A percentile compares a stretch with the other conserved stretches of the same genome.
These are phyloP conservation scores for Cladosporium colombiae DNA, from an alignment of 2,329 filamentous ascomycete genomes.

Conservation along the genomic window DNA sequence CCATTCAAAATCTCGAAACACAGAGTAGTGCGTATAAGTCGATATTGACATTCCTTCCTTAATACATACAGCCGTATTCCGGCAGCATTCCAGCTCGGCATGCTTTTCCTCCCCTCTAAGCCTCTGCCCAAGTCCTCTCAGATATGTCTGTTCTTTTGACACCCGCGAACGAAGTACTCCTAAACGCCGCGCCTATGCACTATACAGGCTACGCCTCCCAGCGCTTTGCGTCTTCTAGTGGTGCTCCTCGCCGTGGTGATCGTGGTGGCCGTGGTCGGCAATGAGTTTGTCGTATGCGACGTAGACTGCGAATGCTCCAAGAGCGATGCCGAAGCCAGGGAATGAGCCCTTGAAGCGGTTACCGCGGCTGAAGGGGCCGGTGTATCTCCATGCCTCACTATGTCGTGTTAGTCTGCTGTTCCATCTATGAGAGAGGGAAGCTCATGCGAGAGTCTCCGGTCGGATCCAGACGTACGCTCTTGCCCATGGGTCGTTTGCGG, in stretches of 20 bases:
- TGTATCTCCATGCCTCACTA: conserved; percentile 95
- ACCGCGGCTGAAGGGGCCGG: conserved; percentile 79
- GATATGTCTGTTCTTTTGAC: conserved; percentile 14
- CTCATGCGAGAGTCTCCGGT: background rate
- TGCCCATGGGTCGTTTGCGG: conserved; percentile 63
- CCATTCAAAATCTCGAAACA: background rate
- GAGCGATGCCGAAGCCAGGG: conserved; percentile 88
- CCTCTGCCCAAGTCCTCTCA: conserved; percentile 14
- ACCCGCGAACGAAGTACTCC: conserved; percentile 19
- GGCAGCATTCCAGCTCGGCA: conserved; percentile 15
- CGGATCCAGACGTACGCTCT: conserved; percentile 53
- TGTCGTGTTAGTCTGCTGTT: conserved; percentile 7
- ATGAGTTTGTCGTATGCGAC: conserved; percentile 89
- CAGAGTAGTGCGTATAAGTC: background rate
- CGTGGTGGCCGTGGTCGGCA: conserved; percentile 54
- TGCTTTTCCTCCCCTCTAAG: conserved; percentile 17
- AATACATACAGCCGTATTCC: conserved; percentile 16
- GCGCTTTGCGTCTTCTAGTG: conserved; percentile 23
- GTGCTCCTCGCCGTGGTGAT: conserved; percentile 29
- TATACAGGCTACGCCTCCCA: conserved; percentile 22
- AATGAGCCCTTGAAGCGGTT: conserved; percentile 87
- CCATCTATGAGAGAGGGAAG: too few relatives aligned
- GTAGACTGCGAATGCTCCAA: conserved; percentile 87
- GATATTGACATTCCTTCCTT: conserved; percentile 18
- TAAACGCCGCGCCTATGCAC: conserved; percentile 25